Evolutionary conservation across 2,329 filamentous ascomycete genomes (phyloP), one percentile per base, ranked within the genome.

Genomic region (Cordyceps sp.): DNA sequence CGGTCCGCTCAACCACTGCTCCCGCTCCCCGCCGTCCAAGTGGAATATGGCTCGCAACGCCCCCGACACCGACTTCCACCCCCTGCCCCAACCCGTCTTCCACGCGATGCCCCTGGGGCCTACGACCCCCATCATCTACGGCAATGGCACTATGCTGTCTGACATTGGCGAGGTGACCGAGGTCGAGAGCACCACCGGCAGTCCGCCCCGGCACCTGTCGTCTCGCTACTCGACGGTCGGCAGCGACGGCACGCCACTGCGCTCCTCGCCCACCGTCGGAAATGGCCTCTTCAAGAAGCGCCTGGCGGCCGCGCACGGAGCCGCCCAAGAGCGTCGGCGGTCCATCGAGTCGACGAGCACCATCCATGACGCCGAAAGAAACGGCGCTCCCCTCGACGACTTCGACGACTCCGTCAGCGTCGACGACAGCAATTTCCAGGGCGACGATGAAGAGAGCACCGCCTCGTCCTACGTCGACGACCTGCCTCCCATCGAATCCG

Each of bases 71-170:
- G 43, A 59, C 33, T 63, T 67, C 35, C 58, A 65, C 36, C 49
- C 62, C 37, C 48, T 56, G 37, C 47, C 51, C 13, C 52, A 54
- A 36, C 47, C 52, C 34, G 44, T 48, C 33, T 62, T 60, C 41
- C 46, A 53, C 26, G 46, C 59, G 7, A 58, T 59, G 1, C 57
- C 64, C 6, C 50, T 66, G 20, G 59, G 63, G 12, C 66, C 67
- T 21, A 64, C 62, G 1, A 78, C 73, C 0, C 73, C 73, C 7
- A 77, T 78, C 37, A 76, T 77, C 39, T 78, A 78, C 41, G 73
- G 73, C 32, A 77, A 78, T 42, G 73, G 73, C 28, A 78, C 73
- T 27, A 77, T 77, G 72, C 50, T 78, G 28, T 77, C 72, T 5
- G 73, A 78, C 47, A 78, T 77, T 50, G 61, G 65, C 14, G 62